Percentiles rank a stretch among this genome's conserved stretches.
phyloP scores from a whole-genome alignment of 169 alveolate species.

The Babesia divergens region DNA sequence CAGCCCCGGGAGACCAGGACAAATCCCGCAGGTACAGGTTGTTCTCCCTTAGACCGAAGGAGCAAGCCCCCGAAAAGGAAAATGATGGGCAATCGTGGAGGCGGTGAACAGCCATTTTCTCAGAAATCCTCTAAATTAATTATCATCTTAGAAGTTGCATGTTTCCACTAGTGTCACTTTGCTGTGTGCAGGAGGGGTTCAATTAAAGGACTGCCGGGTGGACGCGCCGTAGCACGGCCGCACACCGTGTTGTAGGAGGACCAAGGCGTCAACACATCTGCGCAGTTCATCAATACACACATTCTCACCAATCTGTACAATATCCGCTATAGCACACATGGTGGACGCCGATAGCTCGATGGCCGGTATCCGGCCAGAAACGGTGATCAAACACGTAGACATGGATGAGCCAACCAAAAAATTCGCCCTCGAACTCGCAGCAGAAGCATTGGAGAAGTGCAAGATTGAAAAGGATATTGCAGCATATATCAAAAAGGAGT shows the following conservation, averaged over 20 bases:
- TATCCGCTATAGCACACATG: too few relatives aligned
- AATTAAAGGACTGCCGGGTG: too few relatives aligned
- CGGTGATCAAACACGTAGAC: constrained; percentile 94
- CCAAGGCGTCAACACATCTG: too few relatives aligned
- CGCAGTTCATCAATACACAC: too few relatives aligned
- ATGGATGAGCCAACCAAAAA: constrained; percentile 98
- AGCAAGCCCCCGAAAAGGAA: not conserved
- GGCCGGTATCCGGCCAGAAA: constrained; percentile 17
- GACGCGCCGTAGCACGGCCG: too few relatives aligned
- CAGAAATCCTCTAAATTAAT: not conserved
- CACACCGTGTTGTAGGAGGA: too few relatives aligned
- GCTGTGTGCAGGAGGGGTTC: too few relatives aligned
- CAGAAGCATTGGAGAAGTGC: constrained; percentile 95
- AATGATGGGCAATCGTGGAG: constrained; percentile 21
- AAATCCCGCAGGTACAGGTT: constrained; percentile 10
- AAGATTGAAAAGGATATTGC: constrained; percentile 96
- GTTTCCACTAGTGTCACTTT: too few relatives aligned
- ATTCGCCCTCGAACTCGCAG: constrained; percentile 98
- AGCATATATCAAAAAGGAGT: constrained; percentile 98
- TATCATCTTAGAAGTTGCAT: too few relatives aligned
- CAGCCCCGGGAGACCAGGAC: not conserved
- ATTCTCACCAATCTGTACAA: too few relatives aligned
- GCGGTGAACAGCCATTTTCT: not conserved
- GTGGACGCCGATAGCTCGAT: not conserved
- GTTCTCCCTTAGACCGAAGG: constrained; percentile 12